A percentile compares a stretch with the other conserved stretches of the same genome.
Conservation (phyloP, 176 grass and related monocot species). For the Lolium multiflorum region DNA sequence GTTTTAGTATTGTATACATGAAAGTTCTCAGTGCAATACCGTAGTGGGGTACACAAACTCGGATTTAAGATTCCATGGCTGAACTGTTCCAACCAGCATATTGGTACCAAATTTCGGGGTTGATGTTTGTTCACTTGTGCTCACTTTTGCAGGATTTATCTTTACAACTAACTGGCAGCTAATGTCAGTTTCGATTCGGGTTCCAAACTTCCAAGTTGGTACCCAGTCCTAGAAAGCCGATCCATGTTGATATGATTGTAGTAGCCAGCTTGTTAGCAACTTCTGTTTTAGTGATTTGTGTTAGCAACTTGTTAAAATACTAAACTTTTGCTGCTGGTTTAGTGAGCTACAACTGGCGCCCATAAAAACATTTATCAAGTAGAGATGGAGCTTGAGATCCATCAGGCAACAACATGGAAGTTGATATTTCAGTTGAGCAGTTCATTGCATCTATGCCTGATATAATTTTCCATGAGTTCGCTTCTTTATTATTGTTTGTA, state of each 20-base stretch:
- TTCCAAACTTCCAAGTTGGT: not conserved
- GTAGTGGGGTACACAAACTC: not conserved
- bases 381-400: too few species aligned
- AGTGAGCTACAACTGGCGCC: too few species aligned
- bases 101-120: not conserved
- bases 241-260: constrained; percentile 9
- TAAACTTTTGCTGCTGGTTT: too few species aligned
- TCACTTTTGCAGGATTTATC: not conserved
- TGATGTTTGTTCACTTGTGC: not conserved
- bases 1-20: not conserved
- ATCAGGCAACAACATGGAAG: too few species aligned
- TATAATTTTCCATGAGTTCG: too few species aligned
- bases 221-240: not conserved
- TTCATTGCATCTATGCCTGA: too few species aligned
- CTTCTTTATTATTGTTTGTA: too few species aligned
- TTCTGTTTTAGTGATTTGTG: too few species aligned
- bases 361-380: too few species aligned
- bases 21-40: not conserved
- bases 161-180: not conserved
- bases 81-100: not conserved
- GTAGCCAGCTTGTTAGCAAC: too few species aligned
- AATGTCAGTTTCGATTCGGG: not conserved
- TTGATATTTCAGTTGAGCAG: too few species aligned
- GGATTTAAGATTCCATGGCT: not conserved
- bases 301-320: too few species aligned